Conservation (phyloP, 768 basidiomycete genomes). For the Termitomyces sp. region DNA sequence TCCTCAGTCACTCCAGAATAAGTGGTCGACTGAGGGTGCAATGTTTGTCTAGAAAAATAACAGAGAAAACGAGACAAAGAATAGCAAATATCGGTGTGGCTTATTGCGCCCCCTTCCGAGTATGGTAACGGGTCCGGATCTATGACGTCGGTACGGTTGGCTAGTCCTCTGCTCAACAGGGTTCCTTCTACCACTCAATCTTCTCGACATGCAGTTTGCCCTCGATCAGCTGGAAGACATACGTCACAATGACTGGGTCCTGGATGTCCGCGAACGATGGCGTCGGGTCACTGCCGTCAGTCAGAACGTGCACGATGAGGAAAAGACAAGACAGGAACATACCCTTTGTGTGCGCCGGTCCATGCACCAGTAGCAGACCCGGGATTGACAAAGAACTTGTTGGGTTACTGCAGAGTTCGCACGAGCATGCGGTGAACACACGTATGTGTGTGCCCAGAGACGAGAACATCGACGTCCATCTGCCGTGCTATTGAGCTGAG, state of each 20-base stretch:
- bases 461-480: conserved; percentile 96
- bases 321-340: conserved; percentile 17
- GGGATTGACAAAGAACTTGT: conserved; percentile 93
- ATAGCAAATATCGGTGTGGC: no score
- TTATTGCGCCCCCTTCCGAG: no score
- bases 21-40: no score
- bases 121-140: no score
- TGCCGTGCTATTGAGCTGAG: conserved; percentile 83
- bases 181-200: conserved; percentile 75
- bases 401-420: conserved; percentile 11
- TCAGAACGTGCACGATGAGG: conserved; percentile 3
- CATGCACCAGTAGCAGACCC: conserved; percentile 95
- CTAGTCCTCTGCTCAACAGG: conserved; percentile 5
- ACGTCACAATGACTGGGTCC: conserved; percentile 94
- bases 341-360: conserved; percentile 73
- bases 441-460: conserved; percentile 94
- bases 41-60: no score
- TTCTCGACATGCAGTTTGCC: conserved; percentile 90
- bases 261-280: conserved; percentile 99
- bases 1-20: no score
- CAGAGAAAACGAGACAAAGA: no score
- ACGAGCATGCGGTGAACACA: conserved; percentile 30
- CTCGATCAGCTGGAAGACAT: conserved; percentile 92
- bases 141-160: no score
- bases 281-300: conserved; percentile 59